Base-by-base conservation (phyloP, 495 filamentous ascomycete species). In the Staphylotrichum longicolle region DNA sequence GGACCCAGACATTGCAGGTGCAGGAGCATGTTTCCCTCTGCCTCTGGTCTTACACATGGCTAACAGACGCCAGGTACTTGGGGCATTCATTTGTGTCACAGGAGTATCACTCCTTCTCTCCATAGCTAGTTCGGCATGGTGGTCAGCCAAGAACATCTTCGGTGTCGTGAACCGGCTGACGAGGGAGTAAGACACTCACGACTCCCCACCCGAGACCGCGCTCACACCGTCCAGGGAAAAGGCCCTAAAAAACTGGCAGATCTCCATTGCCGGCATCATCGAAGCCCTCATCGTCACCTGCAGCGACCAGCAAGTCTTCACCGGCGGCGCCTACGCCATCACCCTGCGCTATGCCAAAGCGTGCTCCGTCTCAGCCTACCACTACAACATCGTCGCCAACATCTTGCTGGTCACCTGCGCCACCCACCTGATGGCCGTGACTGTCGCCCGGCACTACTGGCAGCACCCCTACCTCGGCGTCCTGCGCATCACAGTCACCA, bases 241-340 rank as follows among this genome's bases (percentile, higher is more conserved):
- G 14, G 11, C 15, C 8, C 32, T 32, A 4, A 15, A 33, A 14
- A 56, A 55, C 30, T 46, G 56, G 48, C 47, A 58, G 5, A 15
- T 60, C 52, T 69, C 66, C 65, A 56, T 72, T 46, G 55, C 70
- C 7, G 64, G 68, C n/a, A 70, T 76, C 45, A 37, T 74, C 11
- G 74, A 78, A 53, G 61, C 67, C 33, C 59, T 78, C 20, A 52
- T 78, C 49, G 56, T 75, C 46, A 69, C 62, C 45, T 77, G 74
- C 60, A 76, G 73, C 54, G 75, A 78, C 62, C 75, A 78, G 58
- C 73, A 78, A 47, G 54, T 78, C 46, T 74, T 78, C 61, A 78
- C 75, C 8, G 73, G 73, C 15, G 69, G 63, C 12, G 73, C 75
- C 34, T 76, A 74, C 50, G 69, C 72, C 35, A 60, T 77, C 47